These are phyloP conservation scores for Coemansia sp. DNA, from an alignment of 192 early-diverging fungal species.

Conservation along the genomic window DNA sequence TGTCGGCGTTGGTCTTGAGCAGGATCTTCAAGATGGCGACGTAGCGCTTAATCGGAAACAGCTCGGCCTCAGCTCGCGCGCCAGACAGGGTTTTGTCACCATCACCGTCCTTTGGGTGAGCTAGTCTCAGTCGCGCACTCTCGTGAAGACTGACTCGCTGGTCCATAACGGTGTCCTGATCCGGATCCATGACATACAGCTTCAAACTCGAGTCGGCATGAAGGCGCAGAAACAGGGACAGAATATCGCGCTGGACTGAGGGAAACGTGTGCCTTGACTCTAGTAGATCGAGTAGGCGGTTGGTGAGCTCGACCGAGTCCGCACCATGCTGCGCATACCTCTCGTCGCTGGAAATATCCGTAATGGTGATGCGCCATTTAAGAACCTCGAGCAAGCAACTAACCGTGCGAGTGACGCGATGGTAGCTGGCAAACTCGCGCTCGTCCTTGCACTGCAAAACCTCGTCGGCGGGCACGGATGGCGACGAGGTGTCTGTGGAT, in stretches of 20 bases:
- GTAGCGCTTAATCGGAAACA: constrained; percentile 59
- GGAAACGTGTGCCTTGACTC: constrained; percentile 37
- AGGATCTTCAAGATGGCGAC: constrained; percentile 58
- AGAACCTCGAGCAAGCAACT: constrained; percentile 27
- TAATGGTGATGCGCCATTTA: constrained; percentile 39
- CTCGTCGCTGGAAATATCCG: constrained; percentile 18
- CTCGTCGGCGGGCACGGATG: constrained; percentile 12
- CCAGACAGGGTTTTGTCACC: not conserved
- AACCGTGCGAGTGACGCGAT: constrained; percentile 22
- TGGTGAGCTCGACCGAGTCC: constrained; percentile 38
- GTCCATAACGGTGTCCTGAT: constrained; percentile 45
- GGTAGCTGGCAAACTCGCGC: constrained; percentile 23
- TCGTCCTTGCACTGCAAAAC: constrained; percentile 5
- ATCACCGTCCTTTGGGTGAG: not conserved
- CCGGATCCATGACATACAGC: constrained; percentile 34
- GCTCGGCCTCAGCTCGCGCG: constrained; percentile 7
- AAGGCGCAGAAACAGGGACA: constrained; percentile 35
- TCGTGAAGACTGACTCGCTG: constrained; percentile 51
- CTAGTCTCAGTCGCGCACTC: constrained; percentile 36
- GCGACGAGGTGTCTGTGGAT: not conserved
- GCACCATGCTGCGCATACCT: constrained; percentile 18
- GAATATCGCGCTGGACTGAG: constrained; percentile 37
- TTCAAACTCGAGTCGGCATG: constrained; percentile 45
- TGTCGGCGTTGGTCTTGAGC: constrained; percentile 66
- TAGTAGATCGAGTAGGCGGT: constrained; percentile 34